phyloP scores from a whole-genome alignment of 208 protist species.

The Angomonas deanei region DNA sequence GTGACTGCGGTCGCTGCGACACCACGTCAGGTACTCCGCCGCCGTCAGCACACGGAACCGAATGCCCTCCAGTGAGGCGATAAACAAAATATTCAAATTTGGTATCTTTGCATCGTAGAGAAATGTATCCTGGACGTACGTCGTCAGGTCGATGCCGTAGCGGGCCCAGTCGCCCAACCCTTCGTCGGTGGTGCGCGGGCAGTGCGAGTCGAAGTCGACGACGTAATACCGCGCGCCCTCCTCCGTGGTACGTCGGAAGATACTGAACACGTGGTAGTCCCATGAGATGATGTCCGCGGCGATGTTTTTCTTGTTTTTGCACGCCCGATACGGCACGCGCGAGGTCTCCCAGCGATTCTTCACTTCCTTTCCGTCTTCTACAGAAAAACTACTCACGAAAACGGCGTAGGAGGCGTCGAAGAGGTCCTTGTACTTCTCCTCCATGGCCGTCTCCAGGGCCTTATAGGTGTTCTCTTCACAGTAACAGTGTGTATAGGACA shows the following conservation, averaged over 20 bases:
- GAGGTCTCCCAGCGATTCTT: not conserved
- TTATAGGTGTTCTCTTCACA: not conserved
- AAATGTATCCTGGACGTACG: not conserved
- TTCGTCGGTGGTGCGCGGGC: not conserved
- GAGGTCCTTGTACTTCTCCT: not conserved
- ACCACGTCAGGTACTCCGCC: not conserved
- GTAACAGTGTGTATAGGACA: not conserved
- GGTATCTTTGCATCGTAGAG: not conserved
- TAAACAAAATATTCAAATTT: no score
- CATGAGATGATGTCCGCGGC: no score
- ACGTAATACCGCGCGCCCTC: not conserved
- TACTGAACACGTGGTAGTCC: not conserved
- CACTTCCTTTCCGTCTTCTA: not conserved
- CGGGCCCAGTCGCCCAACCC: not conserved
- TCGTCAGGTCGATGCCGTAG: not conserved
- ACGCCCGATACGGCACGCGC: not conserved
- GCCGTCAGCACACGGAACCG: not conserved
- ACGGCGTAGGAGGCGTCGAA: not conserved
- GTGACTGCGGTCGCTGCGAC: not conserved
- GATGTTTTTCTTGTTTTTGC: not conserved
- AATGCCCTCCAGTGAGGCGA: no score
- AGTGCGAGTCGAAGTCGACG: not conserved
- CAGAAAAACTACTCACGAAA: not conserved
- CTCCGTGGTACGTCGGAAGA: not conserved
- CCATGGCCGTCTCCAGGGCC: not conserved